phyloP scores from a whole-genome alignment of 495 filamentous ascomycete genomes.

The Penicillium coffeae region DNA sequence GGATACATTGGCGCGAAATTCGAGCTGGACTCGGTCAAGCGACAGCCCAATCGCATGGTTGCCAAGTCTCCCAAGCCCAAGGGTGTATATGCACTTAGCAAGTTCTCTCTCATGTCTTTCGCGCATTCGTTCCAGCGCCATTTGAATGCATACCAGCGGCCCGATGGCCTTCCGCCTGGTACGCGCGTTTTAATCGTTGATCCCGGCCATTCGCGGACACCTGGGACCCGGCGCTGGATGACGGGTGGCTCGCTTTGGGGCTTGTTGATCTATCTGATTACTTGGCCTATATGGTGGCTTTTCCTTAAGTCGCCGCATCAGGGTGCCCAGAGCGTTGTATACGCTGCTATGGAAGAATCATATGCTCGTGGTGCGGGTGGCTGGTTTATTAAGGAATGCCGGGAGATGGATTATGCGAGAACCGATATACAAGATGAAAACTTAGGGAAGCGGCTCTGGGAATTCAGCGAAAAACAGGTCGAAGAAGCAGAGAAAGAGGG shows the following conservation, averaged over 20 bases:
- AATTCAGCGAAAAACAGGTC: conserved; percentile 79
- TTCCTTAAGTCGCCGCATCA: conserved; percentile 76
- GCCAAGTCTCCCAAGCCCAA: conserved; percentile 8
- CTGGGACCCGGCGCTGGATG: conserved; percentile 81
- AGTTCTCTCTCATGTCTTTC: conserved; percentile 85
- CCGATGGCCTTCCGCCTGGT: conserved; percentile 77
- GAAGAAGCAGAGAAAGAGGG: conserved; percentile 78
- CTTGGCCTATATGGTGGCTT: conserved; percentile 80
- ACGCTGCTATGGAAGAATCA: conserved; percentile 75
- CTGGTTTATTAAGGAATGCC: conserved; percentile 81
- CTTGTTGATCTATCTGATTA: conserved; percentile 68
- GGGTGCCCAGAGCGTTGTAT: conserved; percentile 83
- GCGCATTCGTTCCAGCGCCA: conserved; percentile 86
- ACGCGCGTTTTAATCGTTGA: conserved; percentile 79
- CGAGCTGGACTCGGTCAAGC: conserved; percentile 45
- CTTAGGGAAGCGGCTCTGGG: conserved; percentile 79
- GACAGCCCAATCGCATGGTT: conserved; percentile 12
- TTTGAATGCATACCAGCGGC: conserved; percentile 72
- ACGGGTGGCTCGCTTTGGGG: conserved; percentile 82
- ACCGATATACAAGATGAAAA: conserved; percentile 75
- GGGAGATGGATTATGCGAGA: conserved; percentile 63
- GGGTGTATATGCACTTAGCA: conserved; percentile 73
- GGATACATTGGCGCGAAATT: conserved; percentile 72
- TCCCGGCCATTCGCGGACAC: conserved; percentile 78
- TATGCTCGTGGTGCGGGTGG: conserved; percentile 64